phyloP scores from a whole-genome alignment of 768 basidiomycete species.

The Leucocoprinus birnbaumii region DNA sequence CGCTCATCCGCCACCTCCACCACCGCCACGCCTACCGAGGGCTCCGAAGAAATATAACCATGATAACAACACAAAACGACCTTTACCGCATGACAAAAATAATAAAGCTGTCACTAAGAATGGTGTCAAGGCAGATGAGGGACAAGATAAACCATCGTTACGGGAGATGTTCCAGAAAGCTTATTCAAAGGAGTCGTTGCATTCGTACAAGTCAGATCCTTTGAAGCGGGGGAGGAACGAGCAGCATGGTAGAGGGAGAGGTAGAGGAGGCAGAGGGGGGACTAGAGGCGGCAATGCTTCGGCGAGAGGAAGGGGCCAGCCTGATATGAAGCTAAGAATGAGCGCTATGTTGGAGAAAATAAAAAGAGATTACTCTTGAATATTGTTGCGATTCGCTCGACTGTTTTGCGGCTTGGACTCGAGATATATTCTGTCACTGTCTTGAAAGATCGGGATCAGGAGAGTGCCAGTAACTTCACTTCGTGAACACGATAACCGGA shows the following conservation, averaged over 20 bases:
- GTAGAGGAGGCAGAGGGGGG: conserved; percentile 11
- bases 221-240: conserved; percentile 13
- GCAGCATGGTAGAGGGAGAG: conserved; percentile 17
- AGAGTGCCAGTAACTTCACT: too few species aligned
- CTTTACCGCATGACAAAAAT: conserved; percentile 4
- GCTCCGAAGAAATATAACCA: conserved; percentile 15
- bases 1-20: not conserved
- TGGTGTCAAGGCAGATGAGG: conserved; percentile 1
- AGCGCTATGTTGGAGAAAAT: conserved; percentile 84
- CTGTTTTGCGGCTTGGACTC: too few species aligned
- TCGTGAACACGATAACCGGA: too few species aligned
- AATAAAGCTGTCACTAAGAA: conserved; percentile 11
- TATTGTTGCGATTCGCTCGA: not conserved
- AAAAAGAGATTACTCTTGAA: conserved; percentile 46
- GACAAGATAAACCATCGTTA: conserved; percentile 33
- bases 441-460: too few species aligned
- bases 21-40: conserved; percentile 4
- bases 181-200: conserved; percentile 56
- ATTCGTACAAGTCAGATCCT: conserved; percentile 52
- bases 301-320: conserved; percentile 39
- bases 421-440: too few species aligned
- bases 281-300: conserved; percentile 21
- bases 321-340: conserved; percentile 85
- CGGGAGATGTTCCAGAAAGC: conserved; percentile 63
- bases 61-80: conserved; percentile 13